phyloP scores from a whole-genome alignment of 2,329 filamentous ascomycete genomes.

The Cladosporium oxysporum region DNA sequence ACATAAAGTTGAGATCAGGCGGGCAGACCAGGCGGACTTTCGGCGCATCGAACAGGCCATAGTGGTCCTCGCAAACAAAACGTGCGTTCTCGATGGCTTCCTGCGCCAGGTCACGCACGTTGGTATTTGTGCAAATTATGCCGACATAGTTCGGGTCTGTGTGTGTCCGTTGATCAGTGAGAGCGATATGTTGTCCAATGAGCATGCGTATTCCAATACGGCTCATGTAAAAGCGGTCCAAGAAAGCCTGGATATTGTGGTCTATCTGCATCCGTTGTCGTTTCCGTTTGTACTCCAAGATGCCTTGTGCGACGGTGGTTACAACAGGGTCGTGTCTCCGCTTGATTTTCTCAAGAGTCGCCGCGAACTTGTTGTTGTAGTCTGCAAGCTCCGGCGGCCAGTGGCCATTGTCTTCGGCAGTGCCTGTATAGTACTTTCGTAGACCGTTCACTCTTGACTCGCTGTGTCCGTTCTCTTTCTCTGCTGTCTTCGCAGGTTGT shows the following conservation, averaged over 20 bases:
- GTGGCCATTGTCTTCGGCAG: conserved; percentile 81
- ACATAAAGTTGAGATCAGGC: conserved; percentile 96
- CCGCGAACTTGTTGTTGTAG: conserved; percentile 89
- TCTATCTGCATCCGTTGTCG: conserved; percentile 98
- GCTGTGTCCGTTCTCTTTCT: conserved; percentile 34
- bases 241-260: conserved; percentile 93
- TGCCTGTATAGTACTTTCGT: conserved; percentile 79
- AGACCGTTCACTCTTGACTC: conserved; percentile 46
- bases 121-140: conserved; percentile 98
- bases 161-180: conserved; percentile 89
- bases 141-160: conserved; percentile 93
- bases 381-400: conserved; percentile 95
- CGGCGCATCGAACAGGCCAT: conserved; percentile 93
- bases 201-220: conserved; percentile 99
- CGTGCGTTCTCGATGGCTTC: conserved; percentile 98
- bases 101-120: conserved; percentile 89
- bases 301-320: conserved; percentile 96
- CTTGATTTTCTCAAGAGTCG: conserved; percentile 91
- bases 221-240: conserved; percentile 99
- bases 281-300: conserved; percentile 95
- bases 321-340: conserved; percentile 94
- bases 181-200: conserved; percentile 95
- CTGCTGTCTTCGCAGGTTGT: conserved; percentile 41
- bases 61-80: conserved; percentile 99
- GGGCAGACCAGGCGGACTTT: conserved; percentile 97